phyloP scores from a whole-genome alignment of 2,329 filamentous ascomycete genomes.

The Raffaelea arxii region DNA sequence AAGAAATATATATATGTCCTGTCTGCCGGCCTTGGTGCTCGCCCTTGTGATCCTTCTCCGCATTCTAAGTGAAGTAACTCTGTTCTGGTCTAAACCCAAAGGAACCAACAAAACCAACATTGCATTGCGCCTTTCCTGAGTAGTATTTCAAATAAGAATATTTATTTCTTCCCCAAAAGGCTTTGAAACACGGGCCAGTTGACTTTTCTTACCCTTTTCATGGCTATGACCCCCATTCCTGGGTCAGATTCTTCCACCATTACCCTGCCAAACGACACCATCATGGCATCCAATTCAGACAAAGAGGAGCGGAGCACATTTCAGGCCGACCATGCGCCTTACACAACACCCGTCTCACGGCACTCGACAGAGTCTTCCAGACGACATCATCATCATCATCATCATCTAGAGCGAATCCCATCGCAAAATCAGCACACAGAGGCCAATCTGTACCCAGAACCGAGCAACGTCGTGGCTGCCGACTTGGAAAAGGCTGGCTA shows the following conservation, averaged over 20 bases:
- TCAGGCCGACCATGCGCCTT: slow-evolving; percentile 1
- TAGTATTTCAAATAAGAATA: too few species aligned
- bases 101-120: too few species aligned
- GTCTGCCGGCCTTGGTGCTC: too few species aligned
- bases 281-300: background rate
- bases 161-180: too few species aligned
- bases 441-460: slow-evolving; percentile 23
- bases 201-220: too few species aligned
- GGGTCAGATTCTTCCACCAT: background rate
- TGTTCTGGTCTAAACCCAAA: too few species aligned
- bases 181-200: too few species aligned
- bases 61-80: too few species aligned
- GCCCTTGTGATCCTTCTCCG: too few species aligned
- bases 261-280: background rate
- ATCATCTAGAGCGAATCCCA: slow-evolving; percentile 18
- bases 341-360: slow-evolving; percentile 4
- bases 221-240: too few species aligned
- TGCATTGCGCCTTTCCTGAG: too few species aligned
- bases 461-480: slow-evolving; percentile 18
- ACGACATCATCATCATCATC: slow-evolving; percentile 5
- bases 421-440: slow-evolving; percentile 23
- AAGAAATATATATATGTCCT: too few species aligned
- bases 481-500: slow-evolving; percentile 24
- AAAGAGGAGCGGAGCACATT: background rate
- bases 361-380: background rate